Evolutionary conservation across 1,284 basidiomycete species (phyloP), one percentile per base, ranked within the genome.

Genomic region (Irpex sp.): DNA sequence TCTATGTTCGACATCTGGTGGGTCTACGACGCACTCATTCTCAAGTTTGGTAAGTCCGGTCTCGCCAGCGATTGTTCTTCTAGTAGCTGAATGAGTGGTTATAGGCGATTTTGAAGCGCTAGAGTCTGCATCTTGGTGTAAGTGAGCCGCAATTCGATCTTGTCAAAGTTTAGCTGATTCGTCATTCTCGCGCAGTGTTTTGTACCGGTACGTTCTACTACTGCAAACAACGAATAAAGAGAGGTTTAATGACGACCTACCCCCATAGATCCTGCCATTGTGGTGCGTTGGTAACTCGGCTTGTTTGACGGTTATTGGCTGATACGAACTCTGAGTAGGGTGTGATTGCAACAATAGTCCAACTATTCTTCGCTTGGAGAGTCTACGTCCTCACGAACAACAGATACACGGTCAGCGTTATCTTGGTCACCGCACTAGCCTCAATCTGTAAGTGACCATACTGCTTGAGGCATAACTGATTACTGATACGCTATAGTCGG

Each of bases 351-450:
- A 70, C 72, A 57, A 69, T 74, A n/a, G 78, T 78, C 11, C 78
- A 79, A 59, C 63, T 76, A 19, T 79, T 79, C 68, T 80, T 79
- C 64, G 76, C 78, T 5, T 80, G 78, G 79, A 70, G 79, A 61
- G 75, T 79, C 53, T 72, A 72, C 33, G 68, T 77, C 21, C 72
- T 79, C 57, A 77, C 74, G n/a, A 67, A 70, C 46, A 76, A 68
- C 59, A 68, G 67, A 13, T 63, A 70, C 9, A 64, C 75, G 31
- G 68, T 75, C 13, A 51, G 49, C 5, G 61, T 71, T 47, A 70
- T 75, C 49, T 60, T 66, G 2, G 55, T 70, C 26, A 73, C 71
- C 43, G 68, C 74, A 5, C 46, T 73, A 11, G 68, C 66, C 49
- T 72, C 73, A 43, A 70, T 71, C 60, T 71, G 71, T 74, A 57